Evolutionary conservation across 2,329 filamentous ascomycete species (phyloP).

Genomic region (Cladosporium phlei): DNA sequence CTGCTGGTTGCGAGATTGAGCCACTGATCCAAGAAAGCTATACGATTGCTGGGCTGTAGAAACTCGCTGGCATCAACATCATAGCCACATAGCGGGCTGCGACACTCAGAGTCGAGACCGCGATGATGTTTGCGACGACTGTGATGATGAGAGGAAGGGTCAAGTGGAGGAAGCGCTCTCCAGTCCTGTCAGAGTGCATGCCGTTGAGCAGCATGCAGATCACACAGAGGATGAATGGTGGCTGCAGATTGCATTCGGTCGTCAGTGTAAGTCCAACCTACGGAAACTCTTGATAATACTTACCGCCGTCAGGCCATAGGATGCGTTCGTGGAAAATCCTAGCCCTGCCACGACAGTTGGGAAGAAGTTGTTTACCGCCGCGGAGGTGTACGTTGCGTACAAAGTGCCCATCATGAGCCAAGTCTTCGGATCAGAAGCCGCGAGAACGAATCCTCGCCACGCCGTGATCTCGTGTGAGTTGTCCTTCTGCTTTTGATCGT

Average conservation of each 20-base stretch:
- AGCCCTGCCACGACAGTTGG: constrained; percentile 59
- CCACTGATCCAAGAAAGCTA: constrained; percentile 46
- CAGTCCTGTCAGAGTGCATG: constrained; percentile 48
- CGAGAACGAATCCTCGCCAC: constrained; percentile 46
- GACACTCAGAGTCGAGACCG: constrained; percentile 46
- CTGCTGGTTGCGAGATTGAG: constrained; percentile 26
- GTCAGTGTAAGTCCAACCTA: constrained; percentile 49
- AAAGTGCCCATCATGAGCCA: constrained; percentile 54
- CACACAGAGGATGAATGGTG: constrained; percentile 52
- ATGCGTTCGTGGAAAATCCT: constrained; percentile 51
- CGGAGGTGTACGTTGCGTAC: constrained; percentile 47
- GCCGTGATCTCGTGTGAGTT: constrained; percentile 36
- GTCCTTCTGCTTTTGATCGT: constrained; percentile 46
- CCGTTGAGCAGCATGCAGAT: constrained; percentile 52
- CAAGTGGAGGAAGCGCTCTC: constrained; percentile 55
- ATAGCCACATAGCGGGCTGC: constrained; percentile 58
- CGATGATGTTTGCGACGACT: constrained; percentile 52
- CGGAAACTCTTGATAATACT: not conserved
- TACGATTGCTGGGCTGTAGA: constrained; percentile 29
- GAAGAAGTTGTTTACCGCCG: constrained; percentile 63
- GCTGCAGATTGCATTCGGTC: constrained; percentile 44
- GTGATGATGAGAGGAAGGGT: constrained; percentile 49
- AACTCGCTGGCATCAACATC: constrained; percentile 41
- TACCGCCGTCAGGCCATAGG: constrained; percentile 50
- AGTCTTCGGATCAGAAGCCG: constrained; percentile 46